Conservation (phyloP, 176 grass and related monocot species). For the Triticum timopheevii region DNA sequence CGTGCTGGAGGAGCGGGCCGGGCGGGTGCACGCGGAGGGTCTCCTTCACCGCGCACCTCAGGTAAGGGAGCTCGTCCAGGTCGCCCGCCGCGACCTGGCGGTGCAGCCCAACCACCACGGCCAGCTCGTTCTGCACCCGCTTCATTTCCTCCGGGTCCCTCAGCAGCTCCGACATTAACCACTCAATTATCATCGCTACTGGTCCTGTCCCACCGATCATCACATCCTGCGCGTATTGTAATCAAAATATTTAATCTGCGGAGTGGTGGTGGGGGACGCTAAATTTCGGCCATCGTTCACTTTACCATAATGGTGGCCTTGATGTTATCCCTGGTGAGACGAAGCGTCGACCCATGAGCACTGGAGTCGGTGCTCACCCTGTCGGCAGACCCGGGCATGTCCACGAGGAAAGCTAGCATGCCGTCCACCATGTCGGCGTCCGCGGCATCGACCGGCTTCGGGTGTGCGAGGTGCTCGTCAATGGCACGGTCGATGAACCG, state of each 20-base stretch:
- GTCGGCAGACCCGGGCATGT: not conserved
- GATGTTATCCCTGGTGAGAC: conserved; percentile 46
- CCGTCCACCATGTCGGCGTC: conserved; percentile 59
- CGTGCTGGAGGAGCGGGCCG: conserved; percentile 46
- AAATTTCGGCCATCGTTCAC: not conserved
- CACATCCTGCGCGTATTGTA: conserved; percentile 39
- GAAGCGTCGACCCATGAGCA: conserved; percentile 28
- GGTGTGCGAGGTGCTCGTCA: conserved; percentile 46
- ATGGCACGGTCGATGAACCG: conserved; percentile 54
- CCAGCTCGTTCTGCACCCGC: conserved; percentile 45
- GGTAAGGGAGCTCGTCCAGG: conserved; percentile 52
- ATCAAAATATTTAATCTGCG: too few species aligned
- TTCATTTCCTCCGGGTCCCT: conserved; percentile 38
- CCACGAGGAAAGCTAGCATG: conserved; percentile 47
- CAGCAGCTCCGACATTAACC: conserved; percentile 57
- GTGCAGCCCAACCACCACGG: conserved; percentile 29
- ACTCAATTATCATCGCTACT: conserved; percentile 46
- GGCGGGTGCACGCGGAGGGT: conserved; percentile 58
- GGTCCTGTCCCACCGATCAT: conserved; percentile 66
- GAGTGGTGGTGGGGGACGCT: not conserved
- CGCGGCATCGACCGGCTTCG: conserved; percentile 16
- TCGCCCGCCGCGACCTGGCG: conserved; percentile 35
- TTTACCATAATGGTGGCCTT: conserved; percentile 63
- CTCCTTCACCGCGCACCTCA: conserved; percentile 52
- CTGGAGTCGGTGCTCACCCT: conserved; percentile 11